phyloP scores from a whole-genome alignment of 2,329 filamentous ascomycete species.

The Colletotrichum sp. region DNA sequence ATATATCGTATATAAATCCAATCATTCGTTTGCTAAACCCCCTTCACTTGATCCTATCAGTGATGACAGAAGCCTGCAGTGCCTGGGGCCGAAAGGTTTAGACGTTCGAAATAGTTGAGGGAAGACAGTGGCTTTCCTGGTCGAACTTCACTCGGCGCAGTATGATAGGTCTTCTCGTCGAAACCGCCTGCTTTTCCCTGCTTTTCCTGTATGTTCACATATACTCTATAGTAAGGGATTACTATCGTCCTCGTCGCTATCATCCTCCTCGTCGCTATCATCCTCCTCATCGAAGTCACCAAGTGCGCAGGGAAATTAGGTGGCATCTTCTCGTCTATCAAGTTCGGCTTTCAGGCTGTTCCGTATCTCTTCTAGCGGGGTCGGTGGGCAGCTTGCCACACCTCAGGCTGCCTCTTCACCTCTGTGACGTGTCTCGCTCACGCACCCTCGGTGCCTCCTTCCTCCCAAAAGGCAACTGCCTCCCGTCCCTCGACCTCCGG shows the following conservation, averaged over 20 bases:
- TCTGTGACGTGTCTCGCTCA: not conserved
- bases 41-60: not conserved
- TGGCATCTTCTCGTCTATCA: not conserved
- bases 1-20: conserved; percentile 15
- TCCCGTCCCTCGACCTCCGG: not conserved
- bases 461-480: not conserved
- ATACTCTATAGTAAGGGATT: not conserved
- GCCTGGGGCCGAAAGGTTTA: fast-evolving
- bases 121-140: not conserved
- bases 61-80: not conserved
- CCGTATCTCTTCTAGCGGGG: fast-evolving
- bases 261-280: not conserved
- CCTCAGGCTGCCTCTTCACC: not conserved
- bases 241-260: not conserved
- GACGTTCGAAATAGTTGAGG: fast-evolving
- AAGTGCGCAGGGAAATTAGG: not conserved
- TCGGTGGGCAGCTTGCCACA: not conserved
- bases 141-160: not conserved
- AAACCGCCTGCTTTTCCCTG: not conserved
- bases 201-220: not conserved
- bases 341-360: not conserved
- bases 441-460: not conserved
- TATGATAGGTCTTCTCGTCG: not conserved
- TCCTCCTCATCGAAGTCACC: not conserved
- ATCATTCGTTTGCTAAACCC: conserved; percentile 4